Percentiles rank a stretch among this genome's conserved stretches.
phyloP scores from a whole-genome alignment of 2,329 filamentous ascomycete species.

The Raffaelea arxii region DNA sequence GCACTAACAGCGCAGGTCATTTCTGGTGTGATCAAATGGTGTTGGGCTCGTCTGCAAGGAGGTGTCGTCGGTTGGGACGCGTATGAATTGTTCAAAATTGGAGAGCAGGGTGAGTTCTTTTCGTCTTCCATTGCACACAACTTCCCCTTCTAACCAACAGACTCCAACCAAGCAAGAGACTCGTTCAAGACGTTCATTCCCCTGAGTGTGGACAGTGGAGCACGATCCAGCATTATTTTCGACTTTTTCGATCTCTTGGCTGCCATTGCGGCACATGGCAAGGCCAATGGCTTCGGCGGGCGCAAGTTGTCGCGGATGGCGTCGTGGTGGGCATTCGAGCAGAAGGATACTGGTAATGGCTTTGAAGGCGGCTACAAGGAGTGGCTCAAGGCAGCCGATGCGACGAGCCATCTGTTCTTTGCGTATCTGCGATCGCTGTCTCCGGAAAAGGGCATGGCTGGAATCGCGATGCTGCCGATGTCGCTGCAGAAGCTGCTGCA shows the following conservation, averaged over 20 bases:
- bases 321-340: slow-evolving; percentile 98
- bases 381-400: slow-evolving; percentile 87
- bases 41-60: slow-evolving; percentile 84
- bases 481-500: slow-evolving; percentile 84
- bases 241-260: slow-evolving; percentile 93
- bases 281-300: slow-evolving; percentile 85
- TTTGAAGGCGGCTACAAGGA: slow-evolving; percentile 91
- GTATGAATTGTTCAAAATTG: slow-evolving; percentile 91
- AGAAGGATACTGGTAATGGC: slow-evolving; percentile 74
- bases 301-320: slow-evolving; percentile 91
- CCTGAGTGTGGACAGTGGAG: slow-evolving; percentile 78
- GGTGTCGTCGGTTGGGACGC: slow-evolving; percentile 95
- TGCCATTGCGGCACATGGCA: slow-evolving; percentile 84
- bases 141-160: slow-evolving; percentile 31
- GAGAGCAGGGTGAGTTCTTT: slow-evolving; percentile 64
- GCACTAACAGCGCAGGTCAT: slow-evolving; percentile 52
- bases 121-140: neutral
- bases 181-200: slow-evolving; percentile 96
- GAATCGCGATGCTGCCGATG: slow-evolving; percentile 78
- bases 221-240: slow-evolving; percentile 81
- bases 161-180: slow-evolving; percentile 83
- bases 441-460: slow-evolving; percentile 66
- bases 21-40: slow-evolving; percentile 94
- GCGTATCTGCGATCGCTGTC: slow-evolving; percentile 84
- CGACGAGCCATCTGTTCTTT: slow-evolving; percentile 94